A percentile compares a stretch with the other conserved stretches of the same genome.
Evolutionary conservation across 1,284 basidiomycete species (phyloP).

Genomic region (Pyrrhoderma lamaoense): DNA sequence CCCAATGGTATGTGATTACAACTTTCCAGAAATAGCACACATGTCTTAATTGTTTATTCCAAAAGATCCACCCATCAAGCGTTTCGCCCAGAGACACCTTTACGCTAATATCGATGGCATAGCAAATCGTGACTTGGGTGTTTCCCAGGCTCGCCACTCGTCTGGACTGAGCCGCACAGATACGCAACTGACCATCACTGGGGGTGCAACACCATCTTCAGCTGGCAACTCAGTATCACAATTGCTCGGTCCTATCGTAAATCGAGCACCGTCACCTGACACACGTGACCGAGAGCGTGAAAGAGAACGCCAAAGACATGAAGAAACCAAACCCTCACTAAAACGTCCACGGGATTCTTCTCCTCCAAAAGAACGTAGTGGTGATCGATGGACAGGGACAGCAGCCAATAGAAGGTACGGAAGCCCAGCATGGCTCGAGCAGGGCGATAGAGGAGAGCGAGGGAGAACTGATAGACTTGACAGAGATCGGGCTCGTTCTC

Average conservation of each 20-base stretch:
- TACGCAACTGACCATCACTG: conserved; percentile 33
- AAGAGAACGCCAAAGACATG: conserved; percentile 29
- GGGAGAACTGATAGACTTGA: conserved; percentile 14
- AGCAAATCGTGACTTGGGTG: conserved; percentile 82
- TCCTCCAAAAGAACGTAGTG: conserved; percentile 37
- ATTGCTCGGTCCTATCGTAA: conserved; percentile 18
- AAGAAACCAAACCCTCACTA: conserved; percentile 30
- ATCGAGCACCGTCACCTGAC: conserved; percentile 43
- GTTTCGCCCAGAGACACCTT: conserved; percentile 86
- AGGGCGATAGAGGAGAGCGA: conserved; percentile 5
- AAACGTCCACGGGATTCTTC: conserved; percentile 51
- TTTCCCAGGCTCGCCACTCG: conserved; percentile 28
- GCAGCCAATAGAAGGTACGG: conserved; percentile 36
- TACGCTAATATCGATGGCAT: conserved; percentile 87
- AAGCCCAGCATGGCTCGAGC: conserved; percentile 35
- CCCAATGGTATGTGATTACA: conserved; percentile 54
- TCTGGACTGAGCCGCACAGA: conserved; percentile 38
- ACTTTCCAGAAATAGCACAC: not conserved
- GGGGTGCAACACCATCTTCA: conserved; percentile 18
- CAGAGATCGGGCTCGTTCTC: conserved; percentile 37
- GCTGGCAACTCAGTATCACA: conserved; percentile 18
- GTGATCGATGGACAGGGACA: conserved; percentile 37
- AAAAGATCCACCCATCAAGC: conserved; percentile 81
- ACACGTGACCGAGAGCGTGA: conserved; percentile 36
- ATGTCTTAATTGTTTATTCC: not conserved